phyloP scores from a whole-genome alignment of 2,329 filamentous ascomycete genomes.

The Ceratocystis huliohia region DNA sequence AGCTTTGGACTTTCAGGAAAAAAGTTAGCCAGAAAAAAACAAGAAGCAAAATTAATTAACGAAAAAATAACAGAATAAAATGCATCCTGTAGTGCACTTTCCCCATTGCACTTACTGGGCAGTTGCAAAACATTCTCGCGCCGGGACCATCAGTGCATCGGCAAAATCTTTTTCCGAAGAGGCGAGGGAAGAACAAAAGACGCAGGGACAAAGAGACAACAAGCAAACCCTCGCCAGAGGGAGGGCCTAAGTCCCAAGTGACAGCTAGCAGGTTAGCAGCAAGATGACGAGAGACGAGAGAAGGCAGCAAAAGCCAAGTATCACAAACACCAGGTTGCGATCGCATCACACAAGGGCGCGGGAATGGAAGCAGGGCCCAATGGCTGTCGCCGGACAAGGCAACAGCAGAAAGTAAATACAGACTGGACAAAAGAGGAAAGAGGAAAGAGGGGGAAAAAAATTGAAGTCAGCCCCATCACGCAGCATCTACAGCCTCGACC shows the following conservation, averaged over 20 bases:
- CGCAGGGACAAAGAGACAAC: not conserved
- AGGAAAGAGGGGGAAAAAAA: not conserved
- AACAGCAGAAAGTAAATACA: too few species aligned
- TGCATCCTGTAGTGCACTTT: too few species aligned
- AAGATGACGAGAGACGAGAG: not conserved
- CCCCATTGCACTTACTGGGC: too few species aligned
- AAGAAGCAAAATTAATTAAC: too few species aligned
- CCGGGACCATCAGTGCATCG: not conserved
- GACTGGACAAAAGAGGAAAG: too few species aligned
- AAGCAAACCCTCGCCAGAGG: too few species aligned
- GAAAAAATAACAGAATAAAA: too few species aligned
- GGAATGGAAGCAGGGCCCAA: too few species aligned
- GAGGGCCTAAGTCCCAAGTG: not conserved
- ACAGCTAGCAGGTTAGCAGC: not conserved
- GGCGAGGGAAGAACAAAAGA: not conserved
- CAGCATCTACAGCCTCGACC: not conserved
- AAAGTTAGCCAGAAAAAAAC: not conserved
- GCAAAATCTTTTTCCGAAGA: slow-evolving; percentile 1
- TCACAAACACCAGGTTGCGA: too few species aligned
- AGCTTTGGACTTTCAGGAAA: not conserved
- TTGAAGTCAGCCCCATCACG: not conserved
- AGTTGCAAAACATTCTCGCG: not conserved
- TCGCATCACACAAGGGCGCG: too few species aligned
- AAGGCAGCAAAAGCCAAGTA: too few species aligned
- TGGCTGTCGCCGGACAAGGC: too few species aligned